Percentiles rank a stretch among this genome's conserved stretches.
These are phyloP conservation scores for Venturia effusa DNA, from an alignment of 2,329 filamentous ascomycete genomes.

Conservation along the genomic window DNA sequence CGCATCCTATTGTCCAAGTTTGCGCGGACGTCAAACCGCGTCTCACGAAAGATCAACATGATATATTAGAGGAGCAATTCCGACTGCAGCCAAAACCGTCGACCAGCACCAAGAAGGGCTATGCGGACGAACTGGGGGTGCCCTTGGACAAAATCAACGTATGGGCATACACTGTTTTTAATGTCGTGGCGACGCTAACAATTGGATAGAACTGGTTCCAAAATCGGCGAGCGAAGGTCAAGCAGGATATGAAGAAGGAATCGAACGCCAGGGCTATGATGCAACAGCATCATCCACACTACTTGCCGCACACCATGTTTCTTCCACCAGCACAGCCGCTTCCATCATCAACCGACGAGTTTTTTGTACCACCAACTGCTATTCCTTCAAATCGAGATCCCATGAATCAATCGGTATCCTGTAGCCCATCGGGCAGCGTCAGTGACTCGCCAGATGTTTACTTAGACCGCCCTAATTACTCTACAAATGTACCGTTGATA, in stretches of 20 bases:
- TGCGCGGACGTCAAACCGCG: slow-evolving; percentile 11
- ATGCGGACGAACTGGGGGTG: slow-evolving; percentile 36
- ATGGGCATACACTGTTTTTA: slow-evolving; percentile 15
- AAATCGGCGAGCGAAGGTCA: slow-evolving; percentile 41
- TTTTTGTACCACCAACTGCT: neutral
- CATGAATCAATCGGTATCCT: neutral
- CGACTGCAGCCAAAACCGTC: slow-evolving; percentile 38
- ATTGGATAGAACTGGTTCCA: slow-evolving; percentile 41
- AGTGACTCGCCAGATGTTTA: neutral
- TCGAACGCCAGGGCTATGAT: slow-evolving; percentile 19
- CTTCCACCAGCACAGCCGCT: neutral
- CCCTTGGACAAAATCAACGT: slow-evolving; percentile 44
- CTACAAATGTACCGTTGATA: neutral
- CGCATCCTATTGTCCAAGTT: slow-evolving; percentile 4
- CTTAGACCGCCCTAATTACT: neutral
- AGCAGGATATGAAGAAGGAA: slow-evolving; percentile 41
- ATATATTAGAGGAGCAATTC: slow-evolving; percentile 40
- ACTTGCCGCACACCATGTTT: neutral
- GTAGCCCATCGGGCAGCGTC: neutral
- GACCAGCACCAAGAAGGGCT: slow-evolving; percentile 39
- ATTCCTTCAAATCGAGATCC: slow-evolving; percentile 1
- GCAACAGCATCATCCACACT: slow-evolving; percentile 11
- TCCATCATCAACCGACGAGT: neutral
- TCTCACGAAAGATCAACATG: slow-evolving; percentile 42
- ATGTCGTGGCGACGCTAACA: slow-evolving; percentile 20